Evolutionary conservation across 2,329 filamentous ascomycete species (phyloP).

Genomic region (Gaeumannomyces tritici): DNA sequence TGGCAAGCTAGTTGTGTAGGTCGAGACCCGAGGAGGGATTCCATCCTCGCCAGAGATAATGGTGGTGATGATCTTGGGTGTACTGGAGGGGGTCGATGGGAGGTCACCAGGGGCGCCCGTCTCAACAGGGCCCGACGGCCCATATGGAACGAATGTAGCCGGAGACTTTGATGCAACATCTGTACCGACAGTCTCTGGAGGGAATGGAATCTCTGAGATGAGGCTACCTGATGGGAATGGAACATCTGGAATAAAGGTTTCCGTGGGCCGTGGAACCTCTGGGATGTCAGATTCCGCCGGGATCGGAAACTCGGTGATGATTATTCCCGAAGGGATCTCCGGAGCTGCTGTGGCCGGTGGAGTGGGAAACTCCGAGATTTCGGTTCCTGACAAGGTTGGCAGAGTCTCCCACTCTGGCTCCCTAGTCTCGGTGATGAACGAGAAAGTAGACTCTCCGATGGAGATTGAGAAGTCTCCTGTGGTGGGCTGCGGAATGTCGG

Average conservation of each 20-base stretch:
- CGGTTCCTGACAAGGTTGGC: neutral
- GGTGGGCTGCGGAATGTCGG: neutral
- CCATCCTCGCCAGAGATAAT: constrained; percentile 6
- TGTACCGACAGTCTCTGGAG: neutral
- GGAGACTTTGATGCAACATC: neutral
- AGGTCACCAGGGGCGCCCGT: neutral
- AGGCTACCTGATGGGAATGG: neutral
- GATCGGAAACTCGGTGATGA: neutral
- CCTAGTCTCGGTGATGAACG: neutral
- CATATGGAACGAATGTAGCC: neutral
- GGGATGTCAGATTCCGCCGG: neutral
- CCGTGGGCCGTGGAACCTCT: neutral
- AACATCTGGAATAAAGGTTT: neutral
- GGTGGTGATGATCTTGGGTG: constrained; percentile 4
- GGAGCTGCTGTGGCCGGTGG: neutral
- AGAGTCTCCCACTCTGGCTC: neutral
- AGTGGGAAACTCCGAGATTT: neutral
- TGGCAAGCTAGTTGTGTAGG: constrained; percentile 7
- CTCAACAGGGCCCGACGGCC: neutral
- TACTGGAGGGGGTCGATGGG: neutral
- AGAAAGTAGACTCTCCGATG: neutral
- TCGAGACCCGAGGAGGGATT: constrained; percentile 3
- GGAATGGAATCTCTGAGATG: neutral
- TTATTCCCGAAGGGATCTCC: neutral
- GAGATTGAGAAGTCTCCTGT: constrained; percentile 4